phyloP scores from a whole-genome alignment of 2,329 filamentous ascomycete species.

The Arthrobotrys musiformis region DNA sequence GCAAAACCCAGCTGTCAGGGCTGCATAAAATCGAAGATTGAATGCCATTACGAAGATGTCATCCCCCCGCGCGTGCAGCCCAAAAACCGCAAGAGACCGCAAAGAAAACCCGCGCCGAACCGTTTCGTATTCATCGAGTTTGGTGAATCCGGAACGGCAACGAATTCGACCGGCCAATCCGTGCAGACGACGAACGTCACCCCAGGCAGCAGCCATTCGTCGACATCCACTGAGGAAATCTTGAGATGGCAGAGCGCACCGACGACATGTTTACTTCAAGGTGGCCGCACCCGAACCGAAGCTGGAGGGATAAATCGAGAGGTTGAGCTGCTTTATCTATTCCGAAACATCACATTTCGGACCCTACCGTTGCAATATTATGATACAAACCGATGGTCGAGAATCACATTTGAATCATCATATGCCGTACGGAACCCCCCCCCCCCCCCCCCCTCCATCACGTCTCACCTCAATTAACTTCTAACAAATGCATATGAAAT shows the following conservation, averaged over 20 bases:
- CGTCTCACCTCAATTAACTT: not conserved
- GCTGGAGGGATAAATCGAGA: conserved; percentile 9
- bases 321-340: conserved; percentile 37
- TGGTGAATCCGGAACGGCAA: not conserved
- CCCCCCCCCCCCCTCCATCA: not conserved
- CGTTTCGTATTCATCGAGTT: conserved; percentile 54
- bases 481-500: not conserved
- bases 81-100: conserved; percentile 49
- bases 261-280: conserved; percentile 43
- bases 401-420: conserved; percentile 34
- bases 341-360: conserved; percentile 40
- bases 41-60: conserved; percentile 47
- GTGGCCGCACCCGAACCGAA: not conserved
- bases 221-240: not conserved
- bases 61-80: conserved; percentile 47
- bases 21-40: conserved; percentile 31
- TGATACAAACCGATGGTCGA: conserved; percentile 4
- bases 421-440: conserved; percentile 13
- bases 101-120: conserved; percentile 34
- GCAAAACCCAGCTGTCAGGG: conserved; percentile 46
- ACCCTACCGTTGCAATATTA: conserved; percentile 35
- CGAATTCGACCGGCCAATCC: not conserved
- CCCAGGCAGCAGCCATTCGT: not conserved
- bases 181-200: not conserved
- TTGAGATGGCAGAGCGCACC: conserved; percentile 46